A percentile compares a stretch with the other conserved stretches of the same genome.
These are phyloP conservation scores for Stentor coeruleus DNA, from an alignment of 73 alveolate species.

Conservation along the genomic window DNA sequence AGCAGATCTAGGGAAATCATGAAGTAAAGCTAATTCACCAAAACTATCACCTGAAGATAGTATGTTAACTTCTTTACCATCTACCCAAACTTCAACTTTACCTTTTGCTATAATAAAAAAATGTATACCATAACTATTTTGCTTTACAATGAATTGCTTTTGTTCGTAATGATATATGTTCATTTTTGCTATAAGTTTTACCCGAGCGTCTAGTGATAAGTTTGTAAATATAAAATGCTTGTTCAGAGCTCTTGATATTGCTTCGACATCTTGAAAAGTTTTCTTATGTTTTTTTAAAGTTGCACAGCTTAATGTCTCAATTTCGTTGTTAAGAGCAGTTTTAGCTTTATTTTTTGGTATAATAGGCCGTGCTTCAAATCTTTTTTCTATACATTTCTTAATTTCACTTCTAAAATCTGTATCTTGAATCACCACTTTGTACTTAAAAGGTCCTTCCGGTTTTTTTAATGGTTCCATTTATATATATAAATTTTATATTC, in stretches of 20 bases:
- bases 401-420: too few relatives aligned
- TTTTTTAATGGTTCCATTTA: too few relatives aligned
- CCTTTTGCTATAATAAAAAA: slow-evolving; percentile 2
- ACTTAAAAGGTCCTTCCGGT: too few relatives aligned
- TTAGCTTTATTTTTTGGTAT: too few relatives aligned
- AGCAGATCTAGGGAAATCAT: slow-evolving; percentile 90
- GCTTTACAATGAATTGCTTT: background rate
- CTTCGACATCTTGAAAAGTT: background rate
- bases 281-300: too few relatives aligned
- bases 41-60: slow-evolving; percentile 71
- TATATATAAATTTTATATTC: too few relatives aligned
- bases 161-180: background rate
- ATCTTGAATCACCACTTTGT: too few relatives aligned
- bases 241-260: slow-evolving; percentile 12
- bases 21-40: slow-evolving; percentile 92
- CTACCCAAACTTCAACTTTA: background rate
- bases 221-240: slow-evolving; percentile 12
- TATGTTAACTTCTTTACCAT: background rate
- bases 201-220: background rate
- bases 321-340: too few relatives aligned
- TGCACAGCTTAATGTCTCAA: too few relatives aligned
- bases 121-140: background rate
- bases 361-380: too few relatives aligned
- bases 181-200: background rate
- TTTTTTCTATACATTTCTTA: too few relatives aligned